Base-by-base conservation (phyloP, 306 rosid species). In the Cucurbita maxima region DNA sequence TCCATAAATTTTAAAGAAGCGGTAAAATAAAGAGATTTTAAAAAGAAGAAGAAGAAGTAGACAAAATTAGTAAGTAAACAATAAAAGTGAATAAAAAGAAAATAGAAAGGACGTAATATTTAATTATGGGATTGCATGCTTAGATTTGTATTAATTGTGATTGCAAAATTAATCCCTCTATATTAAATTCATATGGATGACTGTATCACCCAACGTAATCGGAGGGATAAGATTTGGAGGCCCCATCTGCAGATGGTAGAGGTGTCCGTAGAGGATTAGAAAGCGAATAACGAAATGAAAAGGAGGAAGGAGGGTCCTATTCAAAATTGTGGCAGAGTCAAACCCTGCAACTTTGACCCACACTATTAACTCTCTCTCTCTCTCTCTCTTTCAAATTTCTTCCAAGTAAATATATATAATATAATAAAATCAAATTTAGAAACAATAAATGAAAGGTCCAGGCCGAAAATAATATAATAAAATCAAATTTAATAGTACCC, bases 321-420 rank as follows among this genome's bases (percentile, higher is more conserved):
- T 71, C 58, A 82, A 82, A 60, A 16, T 62, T 80, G 88, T 85
- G 86, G 82, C 92, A 85, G 92, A 80, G 86, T 67, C 88, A 88
- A 88, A 81, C 76, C 82, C 92, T 85, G 89, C 88, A 85, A 77
- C 85, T 88, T 88, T 88, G 92, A 88, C 92, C 84, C 79, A 83
- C 76, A 84, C 82, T 78, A 77, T 82, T 75, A 81, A 79, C 80
- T 83, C 25, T n/a, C n/a, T n/a, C n/a, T n/a, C n/a, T n/a, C n/a
- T n/a, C 88, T 76, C 71, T 78, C 66, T 22, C 54, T 20, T 54
- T 66, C 0, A 48, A 30, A 30, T 52, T 25, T 58, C 10, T 58
- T 58, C 25, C 7, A 20, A 20, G 0, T 10, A 20, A 22, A 58
- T 4, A 63, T 57, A 58, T 9, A 22, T 38, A n/a, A 7, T 58